These are phyloP conservation scores for Chlorella sp. DNA, from an alignment of 139 green algal species.

Conservation along the genomic window DNA sequence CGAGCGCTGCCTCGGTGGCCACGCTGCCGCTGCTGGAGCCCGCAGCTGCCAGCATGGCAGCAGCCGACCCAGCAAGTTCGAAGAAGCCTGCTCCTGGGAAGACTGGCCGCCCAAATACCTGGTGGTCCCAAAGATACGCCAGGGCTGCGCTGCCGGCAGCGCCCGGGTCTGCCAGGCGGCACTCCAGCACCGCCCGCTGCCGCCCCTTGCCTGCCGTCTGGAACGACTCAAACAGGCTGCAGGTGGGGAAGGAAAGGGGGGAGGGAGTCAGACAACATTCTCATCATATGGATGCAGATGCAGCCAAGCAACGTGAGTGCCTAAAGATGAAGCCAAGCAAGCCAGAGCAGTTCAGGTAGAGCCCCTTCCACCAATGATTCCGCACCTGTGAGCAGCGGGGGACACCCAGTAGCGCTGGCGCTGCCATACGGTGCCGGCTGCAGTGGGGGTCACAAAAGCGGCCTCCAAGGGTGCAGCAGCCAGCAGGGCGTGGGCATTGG, in stretches of 20 bases:
- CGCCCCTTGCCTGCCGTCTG: not conserved
- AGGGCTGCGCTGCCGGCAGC: not conserved
- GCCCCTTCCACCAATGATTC: too few species aligned
- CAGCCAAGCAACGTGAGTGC: not conserved
- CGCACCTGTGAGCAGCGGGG: constrained; percentile 37
- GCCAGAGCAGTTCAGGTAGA: not conserved
- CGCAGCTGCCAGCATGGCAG: not conserved
- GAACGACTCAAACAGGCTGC: constrained; percentile 27
- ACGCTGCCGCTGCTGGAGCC: not conserved
- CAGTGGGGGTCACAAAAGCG: not conserved
- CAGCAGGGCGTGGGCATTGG: constrained; percentile 51
- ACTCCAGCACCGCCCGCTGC: not conserved
- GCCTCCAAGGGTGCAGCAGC: not conserved
- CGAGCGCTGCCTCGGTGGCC: not conserved
- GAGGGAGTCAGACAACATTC: too few species aligned
- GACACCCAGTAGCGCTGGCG: constrained; percentile 46
- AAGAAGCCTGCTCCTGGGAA: constrained; percentile 51
- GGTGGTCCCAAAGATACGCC: constrained; percentile 54
- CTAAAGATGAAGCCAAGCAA: not conserved
- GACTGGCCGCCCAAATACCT: constrained; percentile 39
- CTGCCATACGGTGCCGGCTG: constrained; percentile 1
- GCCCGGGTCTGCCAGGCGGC: not conserved
- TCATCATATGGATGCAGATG: not conserved
- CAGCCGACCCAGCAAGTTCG: constrained; percentile 34
- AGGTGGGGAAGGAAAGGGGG: not conserved